Evolutionary conservation across 176 grass and related monocot genomes (phyloP), one percentile per base, ranked within the genome.

Genomic region (Oryza rufipogon): DNA sequence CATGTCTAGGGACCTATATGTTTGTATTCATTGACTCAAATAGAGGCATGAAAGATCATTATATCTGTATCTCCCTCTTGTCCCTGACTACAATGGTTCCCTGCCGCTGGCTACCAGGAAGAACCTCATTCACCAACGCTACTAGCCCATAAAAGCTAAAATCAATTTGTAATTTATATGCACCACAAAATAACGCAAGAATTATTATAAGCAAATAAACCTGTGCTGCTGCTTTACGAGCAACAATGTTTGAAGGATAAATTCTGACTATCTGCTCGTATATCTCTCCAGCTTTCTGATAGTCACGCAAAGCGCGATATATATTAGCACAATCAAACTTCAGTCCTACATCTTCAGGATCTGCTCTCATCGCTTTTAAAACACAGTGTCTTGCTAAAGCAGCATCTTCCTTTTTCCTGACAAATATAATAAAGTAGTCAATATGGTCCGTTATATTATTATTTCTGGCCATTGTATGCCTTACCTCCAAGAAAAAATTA

Each of bases 281-380:
- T 72, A 90, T 70, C 82, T 95, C 91, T 26, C 85, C 96, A 77
- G 96, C 91, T 51, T 93, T 95, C 52, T 90, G 89, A 70, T 91
- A 93, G 15, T 98, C 91, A 12, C 30, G 80, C 38, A 91, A 76
- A 4, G 91, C 82, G 33, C 66, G 82, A 65, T 95, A 89, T 48
- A 98, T 73, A 32, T 90, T 88, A 11, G 91, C 96, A 45, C 82
- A 86, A 51, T 92, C 91, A 80, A 92, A 95, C 76, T 95, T 98
- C 34, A 93, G 76, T 47, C 89, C 87, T 13, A 87, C 85, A 77
- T 98, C 96, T 65, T 95, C 90, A 36, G 96, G 93, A 81, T 98
- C 96, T 34, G 96, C 92, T 84, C 75, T 90, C 86, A 98, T 95
- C 44, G 96, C 96, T 69, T 93, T 98, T 49, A 80, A 82, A 83